Base-by-base conservation (phyloP, 2,329 filamentous ascomycete genomes). In the Colletotrichum camelliae region DNA sequence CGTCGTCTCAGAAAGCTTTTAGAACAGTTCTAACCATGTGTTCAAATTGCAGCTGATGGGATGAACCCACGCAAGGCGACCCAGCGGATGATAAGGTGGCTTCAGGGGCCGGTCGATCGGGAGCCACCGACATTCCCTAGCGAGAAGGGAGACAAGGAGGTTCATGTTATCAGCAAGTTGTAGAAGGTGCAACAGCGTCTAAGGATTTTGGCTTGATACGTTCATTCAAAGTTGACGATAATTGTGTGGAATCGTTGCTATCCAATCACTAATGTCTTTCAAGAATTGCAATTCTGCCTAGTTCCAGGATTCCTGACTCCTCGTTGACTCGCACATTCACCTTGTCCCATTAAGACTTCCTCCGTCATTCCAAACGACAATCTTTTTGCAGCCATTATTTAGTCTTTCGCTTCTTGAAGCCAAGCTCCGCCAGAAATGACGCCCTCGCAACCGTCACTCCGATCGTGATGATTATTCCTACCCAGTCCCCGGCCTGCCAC, bases 401-500 rank as follows among this genome's bases (percentile, higher is more conserved):
- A 12, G 39, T 16, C 9, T n/a, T 52, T 37, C 55, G 62, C 16
- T 65, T n/a, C 68, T 52, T 35, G 15, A 70, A 29, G 3, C 68
- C 68, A 16, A 70, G 0, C 24, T 39, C 68, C 0, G 57, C 60
- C 1, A 70, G 9, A 18, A 70, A 70, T 0, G 60, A 24, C 0
- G 37, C 12, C 33, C 70, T 67, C 5, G 52, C 70, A 13, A 72
- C 6, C 29, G 48, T 60, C 6, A 72, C 70, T 2, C 21, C 33
- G 6, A 52, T 35, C 4, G 62, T 67, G 18, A 72, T 72, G 13
- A 35, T 9, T 10, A 72, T 52, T 3, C 70, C 48, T 1, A 67
- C 21, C 43, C 67, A 70, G 29, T 74, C 72, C 16, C 39, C 33
- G 5, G 52, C 57, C 58, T 39, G 60, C 77, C 78, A 79, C 2